Evolutionary conservation across 768 basidiomycete species (phyloP), one percentile per base, ranked within the genome.

Genomic region (Russula emetica): DNA sequence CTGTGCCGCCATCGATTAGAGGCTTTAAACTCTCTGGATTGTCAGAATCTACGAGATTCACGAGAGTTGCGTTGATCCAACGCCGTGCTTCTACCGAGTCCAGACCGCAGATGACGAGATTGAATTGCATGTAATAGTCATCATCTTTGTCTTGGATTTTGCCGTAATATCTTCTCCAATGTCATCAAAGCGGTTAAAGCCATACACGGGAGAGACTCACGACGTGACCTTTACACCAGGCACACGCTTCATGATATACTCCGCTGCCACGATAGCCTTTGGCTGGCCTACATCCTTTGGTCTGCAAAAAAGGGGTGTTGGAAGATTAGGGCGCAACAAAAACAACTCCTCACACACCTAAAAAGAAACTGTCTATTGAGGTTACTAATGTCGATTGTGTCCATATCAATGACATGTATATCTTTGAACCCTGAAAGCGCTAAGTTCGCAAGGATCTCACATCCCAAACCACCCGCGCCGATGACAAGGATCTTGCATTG

Each of bases 401-500:
- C 96, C 95, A 99, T 98, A 80, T 99, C 97, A 73, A 99, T 98
- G 65, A 99, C 95, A 79, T 98, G 94, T 69, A 98, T 97, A 71
- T 98, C 92, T 76, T 90, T 92, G 85, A 98, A 99, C 28, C 97
- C 97, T 51, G 92, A 90, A 69, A 98, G 77, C 26, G 97, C 96
- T 55, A 99, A 83, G 76, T 98, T 97, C 64, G 95, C 91, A 47
- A 99, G 81, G 69, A 98, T 98, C 80, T 99, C 97, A 76, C 90
- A 99, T 13, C 97, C 97, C 47, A 99, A 79, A 61, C 97, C 97
- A 38, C 97, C 97, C 32, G 97, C 97, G 36, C 97, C 97, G 71
- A 99, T 98, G 67, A 98, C 96, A 49, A 98, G 84, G 69, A 98
- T 89, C 79, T 97, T 98, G 73, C 89, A 88, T 66, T 88, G 78